Evolutionary conservation across 106 monocot genomes (phyloP).

Genomic region (Cymbidium sinense): DNA sequence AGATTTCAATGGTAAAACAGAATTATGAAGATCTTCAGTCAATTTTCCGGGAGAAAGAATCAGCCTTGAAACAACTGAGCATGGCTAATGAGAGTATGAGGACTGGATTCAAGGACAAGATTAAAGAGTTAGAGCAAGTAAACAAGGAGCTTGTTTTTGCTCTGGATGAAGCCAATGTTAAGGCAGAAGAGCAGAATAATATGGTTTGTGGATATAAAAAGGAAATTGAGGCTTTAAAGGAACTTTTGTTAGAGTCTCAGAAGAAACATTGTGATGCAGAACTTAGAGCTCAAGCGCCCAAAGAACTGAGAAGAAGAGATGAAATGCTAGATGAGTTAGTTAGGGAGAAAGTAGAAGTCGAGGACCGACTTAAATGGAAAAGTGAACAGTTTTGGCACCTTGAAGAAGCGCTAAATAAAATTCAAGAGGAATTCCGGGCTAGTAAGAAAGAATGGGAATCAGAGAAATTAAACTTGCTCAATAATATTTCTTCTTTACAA

Average conservation of each 20-base stretch:
- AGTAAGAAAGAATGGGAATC: conserved; percentile 46
- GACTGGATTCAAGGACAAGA: conserved; percentile 25
- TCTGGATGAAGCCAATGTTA: conserved; percentile 53
- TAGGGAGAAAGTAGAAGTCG: conserved; percentile 41
- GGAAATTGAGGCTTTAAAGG: conserved; percentile 45
- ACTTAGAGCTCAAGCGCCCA: conserved; percentile 27
- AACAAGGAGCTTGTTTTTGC: conserved; percentile 40
- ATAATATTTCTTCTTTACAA: conserved; percentile 47
- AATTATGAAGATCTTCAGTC: conserved; percentile 42
- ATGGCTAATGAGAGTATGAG: conserved; percentile 41
- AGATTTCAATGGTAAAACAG: conserved; percentile 21
- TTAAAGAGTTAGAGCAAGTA: conserved; percentile 31
- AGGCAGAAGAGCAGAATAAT: conserved; percentile 28
- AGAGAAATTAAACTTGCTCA: conserved; percentile 52
- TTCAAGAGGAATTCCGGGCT: conserved; percentile 39
- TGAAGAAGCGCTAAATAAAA: conserved; percentile 67
- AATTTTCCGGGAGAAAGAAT: conserved; percentile 56
- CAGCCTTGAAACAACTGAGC: conserved; percentile 34
- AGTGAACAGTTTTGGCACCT: conserved; percentile 83
- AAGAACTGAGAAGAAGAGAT: conserved; percentile 46
- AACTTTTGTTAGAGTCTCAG: conserved; percentile 32
- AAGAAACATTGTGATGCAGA: conserved; percentile 60
- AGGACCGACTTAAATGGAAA: conserved; percentile 81
- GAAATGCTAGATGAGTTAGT: conserved; percentile 46
- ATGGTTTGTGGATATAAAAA: conserved; percentile 23